phyloP scores from a whole-genome alignment of 495 filamentous ascomycete genomes.

The Neurospora sp. region DNA sequence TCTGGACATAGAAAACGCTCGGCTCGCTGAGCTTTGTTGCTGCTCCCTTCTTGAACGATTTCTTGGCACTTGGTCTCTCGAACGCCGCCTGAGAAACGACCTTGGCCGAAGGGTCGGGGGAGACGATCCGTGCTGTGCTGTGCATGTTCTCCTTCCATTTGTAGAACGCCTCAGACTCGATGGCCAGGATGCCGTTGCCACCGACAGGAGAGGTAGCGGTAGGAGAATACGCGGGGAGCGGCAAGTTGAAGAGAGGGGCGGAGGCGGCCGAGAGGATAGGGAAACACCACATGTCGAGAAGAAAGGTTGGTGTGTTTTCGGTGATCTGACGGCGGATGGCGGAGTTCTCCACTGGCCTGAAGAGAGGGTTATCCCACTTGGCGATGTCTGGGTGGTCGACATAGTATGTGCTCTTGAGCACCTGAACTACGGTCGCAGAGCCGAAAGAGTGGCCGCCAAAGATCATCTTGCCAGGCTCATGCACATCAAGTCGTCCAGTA shows the following conservation, averaged over 20 bases:
- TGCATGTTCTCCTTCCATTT: slow-evolving; percentile 59
- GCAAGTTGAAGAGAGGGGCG: slow-evolving; percentile 47
- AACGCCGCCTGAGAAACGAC: slow-evolving; percentile 12
- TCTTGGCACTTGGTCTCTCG: not conserved
- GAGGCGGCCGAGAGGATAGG: slow-evolving; percentile 49
- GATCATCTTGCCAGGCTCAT: slow-evolving; percentile 56
- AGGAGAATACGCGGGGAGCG: slow-evolving; percentile 53
- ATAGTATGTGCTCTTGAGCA: slow-evolving; percentile 65
- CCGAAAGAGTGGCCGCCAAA: slow-evolving; percentile 73
- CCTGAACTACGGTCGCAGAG: slow-evolving; percentile 56
- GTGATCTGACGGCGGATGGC: slow-evolving; percentile 52
- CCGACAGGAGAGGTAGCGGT: slow-evolving; percentile 25
- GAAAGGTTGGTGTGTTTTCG: slow-evolving; percentile 43
- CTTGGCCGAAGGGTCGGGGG: slow-evolving; percentile 31
- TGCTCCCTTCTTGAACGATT: not conserved
- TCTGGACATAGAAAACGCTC: slow-evolving; percentile 51
- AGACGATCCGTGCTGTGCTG: slow-evolving; percentile 47
- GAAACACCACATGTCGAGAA: slow-evolving; percentile 69
- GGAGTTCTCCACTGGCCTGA: slow-evolving; percentile 37
- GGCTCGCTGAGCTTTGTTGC: slow-evolving; percentile 25
- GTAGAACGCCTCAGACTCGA: slow-evolving; percentile 61
- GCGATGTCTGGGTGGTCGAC: slow-evolving; percentile 24
- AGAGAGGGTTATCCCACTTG: slow-evolving; percentile 29
- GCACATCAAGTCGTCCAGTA: slow-evolving; percentile 46
- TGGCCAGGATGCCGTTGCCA: slow-evolving; percentile 43